A percentile compares a stretch with the other conserved stretches of the same genome.
Evolutionary conservation across 345 rosid genomes (phyloP).

Genomic region (Sonneratia alba): DNA sequence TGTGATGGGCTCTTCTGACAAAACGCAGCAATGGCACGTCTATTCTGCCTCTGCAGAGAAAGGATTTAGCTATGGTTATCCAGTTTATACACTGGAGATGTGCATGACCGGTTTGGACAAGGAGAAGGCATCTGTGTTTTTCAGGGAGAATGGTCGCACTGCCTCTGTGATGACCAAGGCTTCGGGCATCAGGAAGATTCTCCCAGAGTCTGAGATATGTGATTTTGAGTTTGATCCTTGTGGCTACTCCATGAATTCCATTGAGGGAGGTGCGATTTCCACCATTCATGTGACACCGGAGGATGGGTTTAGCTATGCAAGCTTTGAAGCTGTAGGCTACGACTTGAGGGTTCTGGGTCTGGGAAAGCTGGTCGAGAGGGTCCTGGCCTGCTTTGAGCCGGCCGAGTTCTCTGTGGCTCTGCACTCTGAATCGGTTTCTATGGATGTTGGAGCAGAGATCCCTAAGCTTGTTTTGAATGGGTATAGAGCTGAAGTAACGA

Average conservation of each 20-base stretch:
- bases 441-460: constrained; percentile 23
- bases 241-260: constrained; percentile 92
- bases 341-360: constrained; percentile 32
- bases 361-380: constrained; percentile 51
- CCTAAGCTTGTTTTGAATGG: constrained; percentile 30
- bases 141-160: constrained; percentile 38
- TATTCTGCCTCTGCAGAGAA: constrained; percentile 61
- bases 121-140: constrained; percentile 64
- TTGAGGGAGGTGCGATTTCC: constrained; percentile 66
- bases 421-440: constrained; percentile 28
- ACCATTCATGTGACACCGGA: constrained; percentile 92
- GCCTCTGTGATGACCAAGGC: constrained; percentile 50
- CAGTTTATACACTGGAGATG: constrained; percentile 70
- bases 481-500: constrained; percentile 29
- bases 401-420: constrained; percentile 62
- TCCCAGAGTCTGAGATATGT: constrained; percentile 75
- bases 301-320: constrained; percentile 92
- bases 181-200: constrained; percentile 86
- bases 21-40: constrained; percentile 78
- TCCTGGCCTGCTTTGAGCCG: constrained; percentile 68
- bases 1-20: constrained; percentile 55
- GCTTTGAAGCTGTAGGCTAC: constrained; percentile 82
- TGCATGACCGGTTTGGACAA: constrained; percentile 90
- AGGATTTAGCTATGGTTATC: constrained; percentile 1
- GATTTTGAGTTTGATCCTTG: constrained; percentile 95